Evolutionary conservation across 371 early-diverging fungal species (phyloP).

Genomic region (Catenaria anguillulae): DNA sequence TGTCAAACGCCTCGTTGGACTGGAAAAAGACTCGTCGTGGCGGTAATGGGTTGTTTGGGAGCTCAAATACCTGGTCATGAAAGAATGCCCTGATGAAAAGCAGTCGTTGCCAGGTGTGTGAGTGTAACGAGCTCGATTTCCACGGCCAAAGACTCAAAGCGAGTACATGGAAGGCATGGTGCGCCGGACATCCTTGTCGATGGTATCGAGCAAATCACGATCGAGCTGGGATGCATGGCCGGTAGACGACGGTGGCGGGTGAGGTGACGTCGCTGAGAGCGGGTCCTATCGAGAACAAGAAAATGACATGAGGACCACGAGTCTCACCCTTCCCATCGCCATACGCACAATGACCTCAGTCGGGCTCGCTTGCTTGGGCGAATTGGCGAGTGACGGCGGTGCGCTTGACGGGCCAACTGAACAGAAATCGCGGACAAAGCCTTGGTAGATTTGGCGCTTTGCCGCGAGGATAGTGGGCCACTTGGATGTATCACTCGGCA

Average conservation of each 20-base stretch:
- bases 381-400: too few relatives aligned
- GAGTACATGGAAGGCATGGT: slow-evolving; percentile 37
- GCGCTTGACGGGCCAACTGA: background rate
- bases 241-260: background rate
- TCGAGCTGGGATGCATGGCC: slow-evolving; percentile 13
- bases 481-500: slow-evolving; percentile 53
- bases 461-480: slow-evolving; percentile 39
- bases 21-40: slow-evolving; percentile 1
- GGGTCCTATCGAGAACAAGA: background rate
- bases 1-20: background rate
- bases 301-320: too few relatives aligned
- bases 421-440: slow-evolving; percentile 6
- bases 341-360: too few relatives aligned
- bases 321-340: too few relatives aligned
- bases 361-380: too few relatives aligned
- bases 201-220: slow-evolving; percentile 46
- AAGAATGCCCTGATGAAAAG: background rate
- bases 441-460: slow-evolving; percentile 48
- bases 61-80: background rate
- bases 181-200: slow-evolving; percentile 66
- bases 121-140: background rate
- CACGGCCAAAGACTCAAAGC: background rate
- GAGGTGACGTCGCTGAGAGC: too few relatives aligned
- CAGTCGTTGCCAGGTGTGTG: too few relatives aligned
- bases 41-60: background rate